A percentile compares a stretch with the other conserved stretches of the same genome.
These are phyloP conservation scores for Sonneratia alba DNA, from an alignment of 345 rosid genomes.

Conservation along the genomic window DNA sequence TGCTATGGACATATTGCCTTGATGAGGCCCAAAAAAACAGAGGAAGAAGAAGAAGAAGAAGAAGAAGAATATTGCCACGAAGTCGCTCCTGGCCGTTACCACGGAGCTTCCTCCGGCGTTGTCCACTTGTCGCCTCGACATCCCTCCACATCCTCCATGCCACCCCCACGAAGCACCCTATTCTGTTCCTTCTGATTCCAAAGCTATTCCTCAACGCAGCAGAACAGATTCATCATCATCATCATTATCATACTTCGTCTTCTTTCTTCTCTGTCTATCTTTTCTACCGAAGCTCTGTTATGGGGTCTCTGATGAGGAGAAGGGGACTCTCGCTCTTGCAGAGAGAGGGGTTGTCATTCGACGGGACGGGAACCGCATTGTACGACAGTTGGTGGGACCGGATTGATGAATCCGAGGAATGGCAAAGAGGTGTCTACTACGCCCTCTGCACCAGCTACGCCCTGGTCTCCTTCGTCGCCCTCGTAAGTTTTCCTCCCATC, in stretches of 20 bases:
- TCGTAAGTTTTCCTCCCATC: not conserved
- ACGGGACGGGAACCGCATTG: not conserved
- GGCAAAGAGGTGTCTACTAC: slow-evolving; percentile 16
- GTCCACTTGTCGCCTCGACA: not conserved
- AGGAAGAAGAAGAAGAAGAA: too few species aligned
- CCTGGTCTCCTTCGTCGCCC: slow-evolving; percentile 9
- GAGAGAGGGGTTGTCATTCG: not conserved
- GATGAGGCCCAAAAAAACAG: too few species aligned
- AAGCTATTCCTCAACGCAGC: too few species aligned
- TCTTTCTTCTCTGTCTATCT: not conserved
- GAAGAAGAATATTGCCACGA: not conserved
- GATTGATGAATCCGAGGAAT: slow-evolving; percentile 13
- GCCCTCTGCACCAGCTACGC: slow-evolving; percentile 14
- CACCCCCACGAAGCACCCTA: not conserved
- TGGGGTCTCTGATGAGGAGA: slow-evolving; percentile 1
- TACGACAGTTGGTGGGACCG: slow-evolving; percentile 11
- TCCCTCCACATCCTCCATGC: slow-evolving; percentile 7
- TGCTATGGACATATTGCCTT: too few species aligned
- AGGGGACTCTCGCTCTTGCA: not conserved
- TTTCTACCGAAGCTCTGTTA: not conserved
- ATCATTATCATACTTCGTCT: not conserved
- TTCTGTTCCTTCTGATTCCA: not conserved
- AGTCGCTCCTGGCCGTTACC: not conserved
- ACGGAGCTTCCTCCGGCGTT: not conserved
- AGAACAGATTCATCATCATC: not conserved